Evolutionary conservation across 176 grass and related monocot species (phyloP), one percentile per base, ranked within the genome.

Genomic region (Oropetium thomaeum): DNA sequence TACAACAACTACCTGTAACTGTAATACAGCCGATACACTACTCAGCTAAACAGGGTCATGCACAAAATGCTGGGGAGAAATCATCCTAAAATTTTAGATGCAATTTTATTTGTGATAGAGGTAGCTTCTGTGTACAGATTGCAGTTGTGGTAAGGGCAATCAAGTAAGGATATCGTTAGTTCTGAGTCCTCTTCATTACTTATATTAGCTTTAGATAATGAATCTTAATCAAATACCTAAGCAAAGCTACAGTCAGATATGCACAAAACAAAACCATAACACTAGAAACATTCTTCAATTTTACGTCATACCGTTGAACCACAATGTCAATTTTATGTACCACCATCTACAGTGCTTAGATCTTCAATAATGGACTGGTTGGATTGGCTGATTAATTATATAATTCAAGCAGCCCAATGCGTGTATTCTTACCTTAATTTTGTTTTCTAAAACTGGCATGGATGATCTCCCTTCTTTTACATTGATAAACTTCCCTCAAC

Each of bases 371-470:
- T 52, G 27, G 57, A 71, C 12, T 65, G 25, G 58, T 52, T 73
- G 16, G 30, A 52, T 63, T 72, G 45, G 29, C 48, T 70, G 58
- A 71, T 62, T 62, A 49, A 52, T 62, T 6, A 43, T 71, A 22
- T 51, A 51, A 63, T 37, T 31, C 47, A 52, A 52, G 49, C 27
- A 33, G 37, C 23, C 5, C 20, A 74, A 82, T 57, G 26, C 64
- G 44, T 31, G 68, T 23, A 65, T 73, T 45, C 34, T 52, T 41
- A 42, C 17, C 33, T 12, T 51, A 53, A 3, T 9, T 73, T 59
- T 76, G 75, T 19, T n/a, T 57, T 10, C 69, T 71, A 34, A 72
- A 78, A 72, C 31, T 35, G 16, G 14, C 44, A 17, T 35, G 10
- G 39, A 71, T 63, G 40, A 13, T 35, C 2, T 47, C 4, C 44